These are phyloP conservation scores for Penicillium sp. DNA, from an alignment of 2,329 filamentous ascomycete genomes.

Conservation along the genomic window DNA sequence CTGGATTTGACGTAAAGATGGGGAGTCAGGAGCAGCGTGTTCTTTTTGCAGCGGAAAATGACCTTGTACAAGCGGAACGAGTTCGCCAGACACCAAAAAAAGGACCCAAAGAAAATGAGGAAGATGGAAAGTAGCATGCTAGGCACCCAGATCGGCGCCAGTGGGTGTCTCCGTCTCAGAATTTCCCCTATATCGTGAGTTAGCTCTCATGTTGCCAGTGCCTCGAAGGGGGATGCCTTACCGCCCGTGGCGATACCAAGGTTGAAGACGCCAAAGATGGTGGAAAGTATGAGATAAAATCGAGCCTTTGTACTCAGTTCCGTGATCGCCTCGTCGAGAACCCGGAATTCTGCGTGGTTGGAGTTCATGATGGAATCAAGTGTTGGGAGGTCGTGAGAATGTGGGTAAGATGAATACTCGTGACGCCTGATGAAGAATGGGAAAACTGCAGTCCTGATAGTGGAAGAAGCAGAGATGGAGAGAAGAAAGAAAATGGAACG, in stretches of 20 bases:
- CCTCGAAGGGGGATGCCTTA: not conserved
- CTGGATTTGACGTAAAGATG: too few species aligned
- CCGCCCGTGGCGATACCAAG: not conserved
- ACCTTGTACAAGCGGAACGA: not conserved
- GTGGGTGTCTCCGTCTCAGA: not conserved
- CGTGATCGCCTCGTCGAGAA: not conserved
- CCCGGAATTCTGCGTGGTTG: not conserved
- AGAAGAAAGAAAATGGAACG: not conserved
- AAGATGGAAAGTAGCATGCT: not conserved
- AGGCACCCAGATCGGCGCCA: not conserved
- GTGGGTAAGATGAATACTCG: too few species aligned
- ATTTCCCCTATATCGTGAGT: not conserved
- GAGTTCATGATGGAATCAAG: too few species aligned
- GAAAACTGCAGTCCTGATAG: not conserved
- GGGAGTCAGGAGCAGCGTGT: not conserved
- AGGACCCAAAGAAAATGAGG: not conserved
- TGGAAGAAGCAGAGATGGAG: not conserved
- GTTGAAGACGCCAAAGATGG: not conserved
- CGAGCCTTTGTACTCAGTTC: not conserved
- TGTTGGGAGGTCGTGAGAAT: not conserved
- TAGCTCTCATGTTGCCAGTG: not conserved
- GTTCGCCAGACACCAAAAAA: not conserved
- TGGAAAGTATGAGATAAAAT: not conserved
- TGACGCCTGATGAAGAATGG: not conserved
- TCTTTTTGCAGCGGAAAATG: not conserved